A percentile compares a stretch with the other conserved stretches of the same genome.
phyloP scores from a whole-genome alignment of 345 rosid species.

The Syzygium aromaticum region DNA sequence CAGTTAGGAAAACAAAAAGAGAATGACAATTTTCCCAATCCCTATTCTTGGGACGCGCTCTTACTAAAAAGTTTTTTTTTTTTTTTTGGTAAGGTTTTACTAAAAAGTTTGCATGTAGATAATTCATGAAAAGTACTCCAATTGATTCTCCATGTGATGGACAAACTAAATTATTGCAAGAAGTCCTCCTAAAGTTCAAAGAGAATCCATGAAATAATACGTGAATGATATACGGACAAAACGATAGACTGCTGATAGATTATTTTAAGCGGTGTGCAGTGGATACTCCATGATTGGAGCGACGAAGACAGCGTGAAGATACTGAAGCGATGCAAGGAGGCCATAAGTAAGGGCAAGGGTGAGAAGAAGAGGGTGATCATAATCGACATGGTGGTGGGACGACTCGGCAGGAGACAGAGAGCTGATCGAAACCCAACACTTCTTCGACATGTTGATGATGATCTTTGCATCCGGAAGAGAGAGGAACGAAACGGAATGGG shows the following conservation, averaged over 20 bases:
- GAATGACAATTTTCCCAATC: too few species aligned
- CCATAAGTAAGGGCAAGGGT: background rate
- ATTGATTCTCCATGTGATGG: too few species aligned
- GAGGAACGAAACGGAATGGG: slow-evolving; percentile 14
- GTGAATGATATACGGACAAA: background rate
- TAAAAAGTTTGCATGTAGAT: too few species aligned
- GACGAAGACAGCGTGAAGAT: background rate
- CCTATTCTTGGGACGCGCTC: too few species aligned
- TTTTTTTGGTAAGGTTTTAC: too few species aligned
- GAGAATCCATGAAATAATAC: background rate
- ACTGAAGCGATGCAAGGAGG: background rate
- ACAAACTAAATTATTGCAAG: too few species aligned
- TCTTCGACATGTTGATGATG: slow-evolving; percentile 19
- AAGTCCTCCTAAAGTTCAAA: too few species aligned
- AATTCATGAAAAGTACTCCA: too few species aligned
- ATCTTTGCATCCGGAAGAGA: background rate
- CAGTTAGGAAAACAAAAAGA: too few species aligned
- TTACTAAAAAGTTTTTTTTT: too few species aligned
- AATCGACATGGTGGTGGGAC: background rate
- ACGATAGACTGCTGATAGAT: background rate
- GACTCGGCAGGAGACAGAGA: background rate
- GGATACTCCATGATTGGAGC: background rate
- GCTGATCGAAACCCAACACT: slow-evolving; percentile 7
- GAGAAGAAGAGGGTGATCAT: background rate
- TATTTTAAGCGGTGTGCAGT: background rate